phyloP scores from a whole-genome alignment of 169 alveolate species.

The Cryptosporidium xiaoi region DNA sequence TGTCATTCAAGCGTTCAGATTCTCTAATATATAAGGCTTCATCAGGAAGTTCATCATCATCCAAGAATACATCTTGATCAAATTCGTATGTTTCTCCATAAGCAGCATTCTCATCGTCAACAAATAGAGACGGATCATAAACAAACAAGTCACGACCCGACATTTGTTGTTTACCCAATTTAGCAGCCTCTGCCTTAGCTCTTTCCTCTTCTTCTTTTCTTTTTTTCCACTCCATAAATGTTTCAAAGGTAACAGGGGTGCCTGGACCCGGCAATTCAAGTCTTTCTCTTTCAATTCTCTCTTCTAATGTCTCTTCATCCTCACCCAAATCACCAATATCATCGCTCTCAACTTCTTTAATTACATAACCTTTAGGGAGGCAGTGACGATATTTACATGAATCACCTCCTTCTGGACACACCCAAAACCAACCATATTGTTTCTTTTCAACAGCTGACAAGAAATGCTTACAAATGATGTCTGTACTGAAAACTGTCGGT shows the following conservation, averaged over 20 bases:
- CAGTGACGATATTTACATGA: conserved; percentile 97
- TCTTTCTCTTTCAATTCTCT: conserved; percentile 92
- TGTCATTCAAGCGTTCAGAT: not conserved
- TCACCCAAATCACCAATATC: conserved; percentile 78
- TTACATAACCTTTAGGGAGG: conserved; percentile 94
- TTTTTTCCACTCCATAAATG: conserved; percentile 92
- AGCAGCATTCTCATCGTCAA: conserved; percentile 74
- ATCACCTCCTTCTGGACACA: conserved; percentile 98
- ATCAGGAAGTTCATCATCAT: conserved; percentile 4
- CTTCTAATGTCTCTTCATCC: conserved; percentile 92
- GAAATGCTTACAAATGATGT: conserved; percentile 95
- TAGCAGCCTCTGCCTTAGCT: conserved; percentile 80
- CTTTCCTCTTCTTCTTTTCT: conserved; percentile 85
- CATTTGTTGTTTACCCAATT: conserved; percentile 78
- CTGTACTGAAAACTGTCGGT: conserved; percentile 83
- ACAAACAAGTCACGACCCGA: conserved; percentile 86
- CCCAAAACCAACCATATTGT: conserved; percentile 99
- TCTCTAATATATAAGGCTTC: conserved; percentile 3
- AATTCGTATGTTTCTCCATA: conserved; percentile 43
- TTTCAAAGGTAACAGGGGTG: conserved; percentile 92
- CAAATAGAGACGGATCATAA: conserved; percentile 83
- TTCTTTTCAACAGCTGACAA: conserved; percentile 95
- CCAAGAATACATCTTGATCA: conserved; percentile 44
- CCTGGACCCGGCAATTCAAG: conserved; percentile 84
- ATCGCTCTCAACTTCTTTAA: conserved; percentile 80